Evolutionary conservation across 352 stramenopile genomes (phyloP).

Genomic region (Thalassiosira pacifica): DNA sequence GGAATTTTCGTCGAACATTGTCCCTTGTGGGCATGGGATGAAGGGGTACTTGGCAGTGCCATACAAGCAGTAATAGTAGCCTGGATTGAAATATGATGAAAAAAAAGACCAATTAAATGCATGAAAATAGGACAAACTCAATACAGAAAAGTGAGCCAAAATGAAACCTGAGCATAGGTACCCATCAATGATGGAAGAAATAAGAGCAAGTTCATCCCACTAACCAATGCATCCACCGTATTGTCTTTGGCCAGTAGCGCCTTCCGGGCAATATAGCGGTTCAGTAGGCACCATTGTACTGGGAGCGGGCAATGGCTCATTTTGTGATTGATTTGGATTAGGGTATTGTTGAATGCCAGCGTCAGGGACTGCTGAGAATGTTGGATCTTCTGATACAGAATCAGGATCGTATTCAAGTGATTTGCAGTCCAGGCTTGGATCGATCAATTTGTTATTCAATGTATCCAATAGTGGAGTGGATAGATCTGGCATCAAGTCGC

Average conservation of each 20-base stretch:
- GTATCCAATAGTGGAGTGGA: slow-evolving; percentile 13
- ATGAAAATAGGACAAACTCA: background rate
- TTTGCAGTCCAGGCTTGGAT: slow-evolving; percentile 17
- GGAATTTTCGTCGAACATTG: slow-evolving; percentile 6
- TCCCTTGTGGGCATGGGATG: slow-evolving; percentile 20
- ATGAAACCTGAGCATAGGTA: too few relatives aligned
- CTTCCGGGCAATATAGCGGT: background rate
- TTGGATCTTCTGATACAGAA: background rate
- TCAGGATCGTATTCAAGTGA: background rate
- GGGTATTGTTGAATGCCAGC: background rate
- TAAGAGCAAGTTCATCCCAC: background rate
- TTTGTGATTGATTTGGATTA: background rate
- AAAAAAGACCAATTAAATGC: background rate
- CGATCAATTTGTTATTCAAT: slow-evolving; percentile 1
- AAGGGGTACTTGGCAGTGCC: slow-evolving; percentile 16
- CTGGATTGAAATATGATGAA: background rate
- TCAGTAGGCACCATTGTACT: background rate
- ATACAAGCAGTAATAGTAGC: slow-evolving; percentile 40
- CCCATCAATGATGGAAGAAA: too few relatives aligned
- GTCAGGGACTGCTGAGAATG: background rate
- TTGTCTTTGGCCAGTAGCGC: background rate
- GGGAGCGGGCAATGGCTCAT: background rate
- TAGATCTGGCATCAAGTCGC: slow-evolving; percentile 25
- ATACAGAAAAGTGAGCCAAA: background rate
- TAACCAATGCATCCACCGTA: background rate